Evolutionary conservation across 2,329 filamentous ascomycete genomes (phyloP).

Genomic region (Colletotrichum tamarilloi): DNA sequence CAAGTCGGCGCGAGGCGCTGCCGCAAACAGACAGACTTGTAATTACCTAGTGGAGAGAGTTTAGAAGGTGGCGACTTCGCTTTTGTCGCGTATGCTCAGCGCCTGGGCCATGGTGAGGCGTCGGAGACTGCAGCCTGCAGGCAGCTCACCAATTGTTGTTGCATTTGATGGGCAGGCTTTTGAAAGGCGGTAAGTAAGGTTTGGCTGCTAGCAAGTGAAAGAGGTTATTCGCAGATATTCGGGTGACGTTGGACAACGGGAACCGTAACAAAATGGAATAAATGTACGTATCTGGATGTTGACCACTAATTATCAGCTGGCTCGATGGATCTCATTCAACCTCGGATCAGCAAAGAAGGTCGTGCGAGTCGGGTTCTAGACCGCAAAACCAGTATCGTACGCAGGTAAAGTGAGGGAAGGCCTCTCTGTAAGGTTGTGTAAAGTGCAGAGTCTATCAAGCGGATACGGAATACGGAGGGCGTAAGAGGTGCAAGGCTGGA

Average conservation of each 20-base stretch:
- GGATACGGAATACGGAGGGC: not conserved
- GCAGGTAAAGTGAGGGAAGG: too few species aligned
- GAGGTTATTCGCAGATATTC: not conserved
- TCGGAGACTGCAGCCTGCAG: not conserved
- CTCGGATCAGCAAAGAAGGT: not conserved
- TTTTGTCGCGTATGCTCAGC: not conserved
- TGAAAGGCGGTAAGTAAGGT: not conserved
- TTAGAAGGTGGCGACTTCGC: slow-evolving; percentile 4
- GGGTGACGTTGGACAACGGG: not conserved
- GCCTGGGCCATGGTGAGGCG: not conserved
- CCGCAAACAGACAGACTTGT: slow-evolving; percentile 15
- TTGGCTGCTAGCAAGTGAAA: not conserved
- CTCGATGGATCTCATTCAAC: not conserved
- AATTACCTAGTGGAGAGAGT: not conserved
- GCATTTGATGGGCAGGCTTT: not conserved
- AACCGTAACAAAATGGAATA: not conserved
- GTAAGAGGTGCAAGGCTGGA: not conserved
- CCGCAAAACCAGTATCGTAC: not conserved
- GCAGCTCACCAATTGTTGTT: not conserved
- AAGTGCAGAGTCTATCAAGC: not conserved
- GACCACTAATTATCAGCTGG: not conserved
- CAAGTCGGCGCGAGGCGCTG: not conserved
- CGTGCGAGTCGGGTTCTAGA: not conserved
- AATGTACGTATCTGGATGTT: not conserved
- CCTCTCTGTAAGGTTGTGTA: not conserved